These are phyloP conservation scores for Entomortierella lignicola DNA, from an alignment of 192 early-diverging fungal species.

Conservation along the genomic window DNA sequence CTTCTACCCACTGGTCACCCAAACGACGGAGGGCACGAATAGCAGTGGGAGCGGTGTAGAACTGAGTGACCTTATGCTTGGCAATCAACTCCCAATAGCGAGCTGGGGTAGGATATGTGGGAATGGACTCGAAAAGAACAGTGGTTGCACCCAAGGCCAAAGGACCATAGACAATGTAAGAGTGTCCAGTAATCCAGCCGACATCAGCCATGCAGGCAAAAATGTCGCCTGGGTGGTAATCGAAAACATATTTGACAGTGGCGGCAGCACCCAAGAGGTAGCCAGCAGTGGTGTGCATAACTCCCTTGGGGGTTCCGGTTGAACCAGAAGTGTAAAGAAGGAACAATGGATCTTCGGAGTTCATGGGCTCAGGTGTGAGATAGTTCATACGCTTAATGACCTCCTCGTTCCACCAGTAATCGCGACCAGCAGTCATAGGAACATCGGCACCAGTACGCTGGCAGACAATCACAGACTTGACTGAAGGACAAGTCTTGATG, in stretches of 20 bases:
- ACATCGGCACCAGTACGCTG: constrained; percentile 89
- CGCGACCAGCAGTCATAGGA: constrained; percentile 79
- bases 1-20: constrained; percentile 81
- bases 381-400: constrained; percentile 84
- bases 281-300: constrained; percentile 94
- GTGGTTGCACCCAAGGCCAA: constrained; percentile 89
- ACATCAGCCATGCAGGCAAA: constrained; percentile 97
- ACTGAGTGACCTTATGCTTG: constrained; percentile 94
- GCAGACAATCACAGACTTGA: constrained; percentile 90
- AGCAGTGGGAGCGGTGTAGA: constrained; percentile 98
- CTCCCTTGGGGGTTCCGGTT: constrained; percentile 92
- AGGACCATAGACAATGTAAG: constrained; percentile 95
- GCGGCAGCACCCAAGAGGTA: constrained; percentile 92
- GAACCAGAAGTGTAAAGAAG: constrained; percentile 95
- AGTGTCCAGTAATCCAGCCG: constrained; percentile 90
- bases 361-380: constrained; percentile 87
- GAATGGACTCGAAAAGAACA: constrained; percentile 94
- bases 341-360: constrained; percentile 94
- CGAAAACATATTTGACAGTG: constrained; percentile 94
- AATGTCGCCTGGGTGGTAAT: constrained; percentile 89
- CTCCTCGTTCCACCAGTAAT: constrained; percentile 97
- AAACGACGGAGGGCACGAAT: constrained; percentile 94
- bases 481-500: constrained; percentile 77
- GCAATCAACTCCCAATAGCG: constrained; percentile 89
- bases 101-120: constrained; percentile 89